phyloP scores from a whole-genome alignment of 2,329 filamentous ascomycete species.

The Fusarium sp. region DNA sequence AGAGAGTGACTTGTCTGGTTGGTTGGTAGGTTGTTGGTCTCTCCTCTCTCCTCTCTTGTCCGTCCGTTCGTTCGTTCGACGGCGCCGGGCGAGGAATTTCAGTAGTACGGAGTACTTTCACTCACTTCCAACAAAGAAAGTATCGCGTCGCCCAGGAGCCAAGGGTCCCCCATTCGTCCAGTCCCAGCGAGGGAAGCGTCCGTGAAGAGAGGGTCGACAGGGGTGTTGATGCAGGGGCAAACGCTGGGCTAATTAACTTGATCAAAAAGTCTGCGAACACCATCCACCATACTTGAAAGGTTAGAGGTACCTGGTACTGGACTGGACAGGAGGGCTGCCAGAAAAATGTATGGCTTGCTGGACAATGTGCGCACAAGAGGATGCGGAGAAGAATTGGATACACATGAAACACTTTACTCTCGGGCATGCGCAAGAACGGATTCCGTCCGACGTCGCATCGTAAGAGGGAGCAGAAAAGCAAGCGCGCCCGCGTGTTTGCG shows the following conservation, averaged over 20 bases:
- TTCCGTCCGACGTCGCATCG: conserved; percentile 16
- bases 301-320: conserved; percentile 18
- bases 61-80: conserved; percentile 14
- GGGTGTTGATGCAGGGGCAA: conserved; percentile 41
- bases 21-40: conserved; percentile 25
- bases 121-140: conserved; percentile 13
- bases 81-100: conserved; percentile 35
- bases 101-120: conserved; percentile 24
- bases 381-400: conserved; percentile 28
- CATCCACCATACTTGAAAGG: not conserved
- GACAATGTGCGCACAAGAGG: conserved; percentile 6
- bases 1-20: conserved; percentile 23
- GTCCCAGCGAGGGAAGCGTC: conserved; percentile 17
- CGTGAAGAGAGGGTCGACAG: conserved; percentile 31
- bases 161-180: conserved; percentile 20
- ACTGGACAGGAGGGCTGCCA: not conserved
- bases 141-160: conserved; percentile 22
- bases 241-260: conserved; percentile 31
- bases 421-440: conserved; percentile 27
- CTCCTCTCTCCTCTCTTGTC: not conserved
- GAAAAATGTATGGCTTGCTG: not conserved
- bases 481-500: conserved; percentile 24
- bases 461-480: not conserved
- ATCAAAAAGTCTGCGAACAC: conserved; percentile 17
- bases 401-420: conserved; percentile 40